Percentiles rank a stretch among this genome's conserved stretches.
Conservation (phyloP, 1,284 basidiomycete species). For the Leccinum angustisporum region DNA sequence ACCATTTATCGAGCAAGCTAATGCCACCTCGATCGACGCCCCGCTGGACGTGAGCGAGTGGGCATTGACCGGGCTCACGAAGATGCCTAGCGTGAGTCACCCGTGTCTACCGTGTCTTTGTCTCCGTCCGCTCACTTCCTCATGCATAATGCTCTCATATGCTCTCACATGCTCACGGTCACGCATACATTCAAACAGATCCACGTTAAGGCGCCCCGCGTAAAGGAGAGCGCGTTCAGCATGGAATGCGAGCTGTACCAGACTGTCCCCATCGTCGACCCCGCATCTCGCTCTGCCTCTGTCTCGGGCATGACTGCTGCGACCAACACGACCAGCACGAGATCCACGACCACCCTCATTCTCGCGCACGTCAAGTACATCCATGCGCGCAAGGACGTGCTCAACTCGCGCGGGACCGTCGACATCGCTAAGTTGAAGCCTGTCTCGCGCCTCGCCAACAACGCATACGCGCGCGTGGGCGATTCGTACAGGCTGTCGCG, state of each 20-base stretch:
- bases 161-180: background rate
- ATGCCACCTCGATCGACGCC: slow-evolving; percentile 57
- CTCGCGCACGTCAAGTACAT: slow-evolving; percentile 60
- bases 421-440: slow-evolving; percentile 55
- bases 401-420: slow-evolving; percentile 36
- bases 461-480: slow-evolving; percentile 46
- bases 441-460: slow-evolving; percentile 58
- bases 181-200: slow-evolving; percentile 33
- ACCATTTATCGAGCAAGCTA: slow-evolving; percentile 64
- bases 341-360: slow-evolving; percentile 44
- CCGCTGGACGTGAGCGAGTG: slow-evolving; percentile 65
- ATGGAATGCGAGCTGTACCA: slow-evolving; percentile 67
- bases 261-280: slow-evolving; percentile 45
- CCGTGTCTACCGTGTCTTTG: background rate
- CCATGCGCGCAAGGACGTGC: slow-evolving; percentile 58
- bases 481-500: slow-evolving; percentile 52
- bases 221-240: slow-evolving; percentile 68
- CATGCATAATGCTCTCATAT: background rate
- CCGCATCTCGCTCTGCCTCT: slow-evolving; percentile 10
- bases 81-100: slow-evolving; percentile 46
- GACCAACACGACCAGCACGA: slow-evolving; percentile 23
- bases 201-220: slow-evolving; percentile 59
- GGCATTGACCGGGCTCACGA: slow-evolving; percentile 63
- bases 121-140: background rate
- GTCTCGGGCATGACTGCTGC: background rate